Evolutionary conservation across 148 eudicot species (phyloP), one percentile per base, ranked within the genome.

Genomic region (Polygonum aviculare): DNA sequence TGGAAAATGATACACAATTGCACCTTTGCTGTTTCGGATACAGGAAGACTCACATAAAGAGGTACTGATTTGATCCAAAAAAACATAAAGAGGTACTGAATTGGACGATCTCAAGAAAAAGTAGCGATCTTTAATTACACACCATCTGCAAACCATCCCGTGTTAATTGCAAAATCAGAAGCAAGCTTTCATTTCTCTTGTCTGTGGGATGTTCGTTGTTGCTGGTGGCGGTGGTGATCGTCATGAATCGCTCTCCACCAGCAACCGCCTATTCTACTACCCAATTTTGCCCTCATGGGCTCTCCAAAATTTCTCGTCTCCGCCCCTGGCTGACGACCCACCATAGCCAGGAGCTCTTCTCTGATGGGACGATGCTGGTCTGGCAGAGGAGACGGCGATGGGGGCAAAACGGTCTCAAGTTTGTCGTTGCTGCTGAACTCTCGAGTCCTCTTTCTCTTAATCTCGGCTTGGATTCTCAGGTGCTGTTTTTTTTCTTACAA

Each of bases 381-480:
- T 75, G 80, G 75, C 88, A 49, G 72, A 67, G 80, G 62, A 86
- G 54, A 73, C 78, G 83, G 77, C 80, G 79, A 78, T 75, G 60
- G 54, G 40, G 79, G 49, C 83, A 85, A 0, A 84, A 90, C 67
- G 85, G 83, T 73, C 65, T 85, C 2, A 81, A 80, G 79, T 78
- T 85, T 69, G 87, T 85, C 35, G 86, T 83, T 80, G 54, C 85
- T 74, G 90, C 91, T 51, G 87, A 88, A 82, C 81, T 90, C 63
- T 83, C 93, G 8, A 83, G 65, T 51, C 78, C 89, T 11, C 83
- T 88, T 10, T 73, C 85, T 7, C 82, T 84, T 2, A 80, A 82
- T 82, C 82, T 87, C 60, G 95, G 89, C 35, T 84, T 90, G 78
- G 93, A 90, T 80, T 86, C 95, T 63, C 86, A 86, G 95, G 97